Percentiles rank a stretch among this genome's conserved stretches.
Conservation (phyloP, 164 flowering plant species). For the Annona squamosa region DNA sequence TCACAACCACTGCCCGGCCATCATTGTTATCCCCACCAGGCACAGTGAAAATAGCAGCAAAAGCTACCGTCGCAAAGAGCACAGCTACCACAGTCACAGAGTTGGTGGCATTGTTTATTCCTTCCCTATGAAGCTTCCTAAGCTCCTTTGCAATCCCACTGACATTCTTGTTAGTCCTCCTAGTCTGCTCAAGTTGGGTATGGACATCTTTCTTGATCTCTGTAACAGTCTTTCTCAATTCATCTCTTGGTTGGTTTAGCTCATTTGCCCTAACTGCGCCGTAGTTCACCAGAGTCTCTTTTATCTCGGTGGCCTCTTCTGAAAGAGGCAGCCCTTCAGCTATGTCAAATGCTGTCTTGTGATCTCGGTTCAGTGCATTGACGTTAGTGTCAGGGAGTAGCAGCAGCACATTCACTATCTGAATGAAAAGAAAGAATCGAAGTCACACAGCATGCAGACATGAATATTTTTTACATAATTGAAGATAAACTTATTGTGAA, state of each 20-base stretch:
- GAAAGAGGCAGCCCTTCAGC: conserved; percentile 58
- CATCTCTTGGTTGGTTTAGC: conserved; percentile 71
- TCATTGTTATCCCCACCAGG: conserved; percentile 50
- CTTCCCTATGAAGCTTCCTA: conserved; percentile 60
- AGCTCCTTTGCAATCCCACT: conserved; percentile 63
- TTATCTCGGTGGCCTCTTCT: conserved; percentile 56
- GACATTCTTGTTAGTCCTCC: conserved; percentile 62
- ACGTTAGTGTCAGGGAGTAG: conserved; percentile 54
- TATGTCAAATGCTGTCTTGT: conserved; percentile 68
- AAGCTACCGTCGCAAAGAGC: conserved; percentile 75
- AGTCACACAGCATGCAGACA: neutral
- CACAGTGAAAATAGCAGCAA: conserved; percentile 72
- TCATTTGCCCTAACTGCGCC: conserved; percentile 69
- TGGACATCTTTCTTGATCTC: conserved; percentile 70
- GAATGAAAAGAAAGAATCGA: conserved; percentile 15
- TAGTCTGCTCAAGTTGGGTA: conserved; percentile 65
- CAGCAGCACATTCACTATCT: conserved; percentile 59
- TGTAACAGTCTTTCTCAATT: conserved; percentile 61
- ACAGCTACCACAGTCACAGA: conserved; percentile 81
- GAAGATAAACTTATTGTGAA: too few species aligned
- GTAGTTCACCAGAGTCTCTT: conserved; percentile 32
- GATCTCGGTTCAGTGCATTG: conserved; percentile 65
- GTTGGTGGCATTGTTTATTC: conserved; percentile 79
- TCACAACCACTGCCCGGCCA: conserved; percentile 51
- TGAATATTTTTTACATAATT: too few species aligned